These are phyloP conservation scores for Salix suchowensis DNA, from an alignment of 345 rosid genomes.

Conservation along the genomic window DNA sequence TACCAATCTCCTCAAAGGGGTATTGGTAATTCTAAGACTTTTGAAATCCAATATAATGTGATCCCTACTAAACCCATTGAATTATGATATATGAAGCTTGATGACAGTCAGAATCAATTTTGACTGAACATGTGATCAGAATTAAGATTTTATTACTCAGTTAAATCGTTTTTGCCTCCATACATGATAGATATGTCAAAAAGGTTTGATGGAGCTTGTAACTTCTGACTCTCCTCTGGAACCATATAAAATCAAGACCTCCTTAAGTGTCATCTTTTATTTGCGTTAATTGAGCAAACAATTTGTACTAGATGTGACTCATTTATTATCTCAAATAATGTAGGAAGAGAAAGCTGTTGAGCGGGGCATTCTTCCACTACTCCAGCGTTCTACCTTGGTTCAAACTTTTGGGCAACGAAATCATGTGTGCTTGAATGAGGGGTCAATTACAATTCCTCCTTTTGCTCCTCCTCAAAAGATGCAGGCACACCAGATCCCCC, in stretches of 20 bases:
- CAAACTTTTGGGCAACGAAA: slow-evolving; percentile 94
- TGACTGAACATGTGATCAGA: not conserved
- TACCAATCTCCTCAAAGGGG: not conserved
- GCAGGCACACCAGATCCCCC: slow-evolving; percentile 76
- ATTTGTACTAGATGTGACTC: not conserved
- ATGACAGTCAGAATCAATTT: not conserved
- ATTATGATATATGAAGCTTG: not conserved
- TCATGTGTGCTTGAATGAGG: slow-evolving; percentile 86
- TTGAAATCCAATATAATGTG: not conserved
- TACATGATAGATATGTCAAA: not conserved
- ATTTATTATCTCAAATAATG: slow-evolving; percentile 1
- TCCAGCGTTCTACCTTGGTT: slow-evolving; percentile 76
- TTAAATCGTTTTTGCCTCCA: not conserved
- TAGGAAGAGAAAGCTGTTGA: slow-evolving; percentile 94
- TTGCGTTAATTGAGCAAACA: not conserved
- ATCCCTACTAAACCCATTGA: not conserved
- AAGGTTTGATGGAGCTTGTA: not conserved
- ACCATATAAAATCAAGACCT: not conserved
- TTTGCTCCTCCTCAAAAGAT: slow-evolving; percentile 96
- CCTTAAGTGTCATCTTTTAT: not conserved
- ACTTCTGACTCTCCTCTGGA: not conserved
- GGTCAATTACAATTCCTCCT: slow-evolving; percentile 92
- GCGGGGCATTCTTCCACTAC: slow-evolving; percentile 80
- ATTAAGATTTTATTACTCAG: not conserved
- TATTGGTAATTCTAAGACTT: not conserved